A percentile compares a stretch with the other conserved stretches of the same genome.
phyloP scores from a whole-genome alignment of 768 basidiomycete species.

The Panaeolus papilionaceus region DNA sequence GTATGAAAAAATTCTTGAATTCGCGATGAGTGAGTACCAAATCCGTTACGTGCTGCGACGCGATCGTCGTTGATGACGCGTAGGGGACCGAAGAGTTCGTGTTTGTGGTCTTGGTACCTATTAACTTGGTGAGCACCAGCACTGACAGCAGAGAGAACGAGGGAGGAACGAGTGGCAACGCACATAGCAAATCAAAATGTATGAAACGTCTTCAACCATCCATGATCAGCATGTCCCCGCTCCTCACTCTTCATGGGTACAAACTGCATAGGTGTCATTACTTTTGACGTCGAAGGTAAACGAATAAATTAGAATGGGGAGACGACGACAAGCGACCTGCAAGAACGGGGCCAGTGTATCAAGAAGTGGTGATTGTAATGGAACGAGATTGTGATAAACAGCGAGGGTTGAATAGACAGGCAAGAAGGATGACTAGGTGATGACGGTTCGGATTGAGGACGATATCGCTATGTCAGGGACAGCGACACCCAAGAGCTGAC shows the following conservation, averaged over 20 bases:
- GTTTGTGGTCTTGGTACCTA: conserved; percentile 66
- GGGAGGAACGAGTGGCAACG: conserved; percentile 23
- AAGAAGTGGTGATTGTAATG: conserved; percentile 26
- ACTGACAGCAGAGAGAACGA: conserved; percentile 26
- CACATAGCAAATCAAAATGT: conserved; percentile 80
- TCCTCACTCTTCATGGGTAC: conserved; percentile 64
- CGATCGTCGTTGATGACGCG: conserved; percentile 95
- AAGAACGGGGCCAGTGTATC: conserved; percentile 46
- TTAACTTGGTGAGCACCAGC: not conserved
- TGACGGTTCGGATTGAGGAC: not conserved
- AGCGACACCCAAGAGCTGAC: not conserved
- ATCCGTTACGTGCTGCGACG: conserved; percentile 75
- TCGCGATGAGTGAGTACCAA: conserved; percentile 85
- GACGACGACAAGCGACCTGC: conserved; percentile 32
- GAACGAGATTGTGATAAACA: conserved; percentile 39
- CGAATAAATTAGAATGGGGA: not conserved
- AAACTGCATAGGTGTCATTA: conserved; percentile 45
- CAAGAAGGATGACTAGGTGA: conserved; percentile 27
- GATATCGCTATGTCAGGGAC: not conserved
- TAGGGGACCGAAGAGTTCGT: conserved; percentile 72
- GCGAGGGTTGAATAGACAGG: conserved; percentile 50
- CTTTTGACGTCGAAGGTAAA: conserved; percentile 18
- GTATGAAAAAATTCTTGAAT: conserved; percentile 92
- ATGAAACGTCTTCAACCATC: conserved; percentile 89
- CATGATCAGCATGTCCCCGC: conserved; percentile 78